phyloP scores from a whole-genome alignment of 192 early-diverging fungal genomes.

The Linnemannia elongata region DNA sequence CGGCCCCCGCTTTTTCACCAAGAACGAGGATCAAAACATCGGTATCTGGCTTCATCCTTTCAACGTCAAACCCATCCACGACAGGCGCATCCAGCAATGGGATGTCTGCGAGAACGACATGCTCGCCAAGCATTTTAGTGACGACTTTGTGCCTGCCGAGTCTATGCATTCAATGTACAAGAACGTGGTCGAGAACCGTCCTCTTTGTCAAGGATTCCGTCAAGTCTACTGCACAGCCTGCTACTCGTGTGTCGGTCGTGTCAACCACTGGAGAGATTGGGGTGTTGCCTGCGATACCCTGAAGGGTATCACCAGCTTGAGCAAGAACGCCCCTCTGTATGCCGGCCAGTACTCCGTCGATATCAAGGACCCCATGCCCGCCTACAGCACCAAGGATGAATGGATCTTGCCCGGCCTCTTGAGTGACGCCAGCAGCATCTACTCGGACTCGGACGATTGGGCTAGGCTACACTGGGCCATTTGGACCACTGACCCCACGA shows the following conservation, averaged over 20 bases:
- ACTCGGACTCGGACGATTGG: constrained; percentile 70
- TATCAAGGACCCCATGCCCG: constrained; percentile 50
- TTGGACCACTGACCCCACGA: constrained; percentile 68
- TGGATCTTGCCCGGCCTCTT: constrained; percentile 68
- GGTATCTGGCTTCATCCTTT: constrained; percentile 73
- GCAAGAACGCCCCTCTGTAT: constrained; percentile 25
- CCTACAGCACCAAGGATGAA: constrained; percentile 56
- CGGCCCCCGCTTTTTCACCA: constrained; percentile 67
- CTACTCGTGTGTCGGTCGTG: constrained; percentile 66
- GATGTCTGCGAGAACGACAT: constrained; percentile 75
- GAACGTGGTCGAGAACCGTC: constrained; percentile 59
- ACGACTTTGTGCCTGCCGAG: constrained; percentile 52
- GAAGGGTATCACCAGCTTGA: constrained; percentile 66
- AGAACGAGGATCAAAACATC: constrained; percentile 72
- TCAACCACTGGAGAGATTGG: constrained; percentile 68
- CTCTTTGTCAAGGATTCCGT: constrained; percentile 67
- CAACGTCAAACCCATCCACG: constrained; percentile 71
- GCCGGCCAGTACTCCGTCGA: constrained; percentile 22
- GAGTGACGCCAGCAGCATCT: constrained; percentile 63
- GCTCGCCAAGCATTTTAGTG: constrained; percentile 74
- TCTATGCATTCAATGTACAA: constrained; percentile 71
- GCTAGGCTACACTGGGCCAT: constrained; percentile 69
- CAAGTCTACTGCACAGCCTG: constrained; percentile 67
- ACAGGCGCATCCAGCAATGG: constrained; percentile 70
- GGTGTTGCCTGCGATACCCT: constrained; percentile 65